Evolutionary conservation across 257 asterid genomes (phyloP), one percentile per base, ranked within the genome.

Genomic region (Solanum virginianum): DNA sequence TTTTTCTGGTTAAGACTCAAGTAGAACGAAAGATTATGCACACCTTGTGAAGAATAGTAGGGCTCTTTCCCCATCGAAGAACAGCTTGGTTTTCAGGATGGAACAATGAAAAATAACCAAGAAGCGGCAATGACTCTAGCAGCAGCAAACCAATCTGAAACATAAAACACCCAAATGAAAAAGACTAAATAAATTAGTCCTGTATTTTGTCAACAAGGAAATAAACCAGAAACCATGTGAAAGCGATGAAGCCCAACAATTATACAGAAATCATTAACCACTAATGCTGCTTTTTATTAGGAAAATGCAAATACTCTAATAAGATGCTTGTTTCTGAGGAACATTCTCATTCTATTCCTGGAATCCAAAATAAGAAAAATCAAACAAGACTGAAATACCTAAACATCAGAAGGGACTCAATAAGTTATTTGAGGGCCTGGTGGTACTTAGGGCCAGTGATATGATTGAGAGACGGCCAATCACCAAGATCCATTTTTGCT

Each of bases 21-120:
- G 15, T 10, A 5, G 7, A 26, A 51, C 13, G 11, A 32, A 51
- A 83, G 83, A 70, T 60, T 60, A 41, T 22, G 84, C 87, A 83
- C 81, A 95, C 99, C 97, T 96, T 96, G 90, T 96, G 99, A 87
- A 96, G 99, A 90, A 96, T 96, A 54, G 99, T 94, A 66, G 98
- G 99, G 89, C 98, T 92, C 94, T 96, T 96, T 89, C 99, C 99
- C 99, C 99, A 96, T 71, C 96, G 97, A 82, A 96, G 97, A 54
- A 96, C 99, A 43, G 97, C 98, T 91, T 96, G 99, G 84, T 96
- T 96, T 89, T 92, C 97, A 4, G 90, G 90, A 84, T 96, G 99
- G 89, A 96, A 95, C 82, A 95, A 85, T 17, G 99, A 90, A 81
- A 96, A 96, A 89, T 94, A 95, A 86, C 99, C 98, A 75, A 96